Conservation (phyloP, 352 stramenopile genomes). For the Saprolegnia diclina region DNA sequence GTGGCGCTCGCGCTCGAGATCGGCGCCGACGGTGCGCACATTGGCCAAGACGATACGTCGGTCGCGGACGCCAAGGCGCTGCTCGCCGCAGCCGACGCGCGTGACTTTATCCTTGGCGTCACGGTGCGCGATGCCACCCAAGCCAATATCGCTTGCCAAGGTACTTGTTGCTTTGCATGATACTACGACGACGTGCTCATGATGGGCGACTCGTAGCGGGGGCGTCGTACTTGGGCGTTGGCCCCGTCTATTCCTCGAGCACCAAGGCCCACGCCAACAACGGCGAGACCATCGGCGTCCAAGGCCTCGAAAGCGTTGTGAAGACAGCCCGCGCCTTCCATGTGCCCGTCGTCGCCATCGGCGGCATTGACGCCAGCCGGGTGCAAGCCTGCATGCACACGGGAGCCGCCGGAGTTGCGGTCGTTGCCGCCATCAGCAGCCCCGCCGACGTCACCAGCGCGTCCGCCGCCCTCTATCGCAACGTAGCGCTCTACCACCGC, state of each 20-base stretch:
- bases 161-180: not conserved
- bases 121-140: constrained; percentile 46
- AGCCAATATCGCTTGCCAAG: constrained; percentile 37
- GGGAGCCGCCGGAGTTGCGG: constrained; percentile 38
- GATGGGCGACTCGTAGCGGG: constrained; percentile 25
- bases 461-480: constrained; percentile 7
- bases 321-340: constrained; percentile 29
- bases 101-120: constrained; percentile 45
- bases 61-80: constrained; percentile 30
- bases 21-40: constrained; percentile 44
- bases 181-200: not conserved
- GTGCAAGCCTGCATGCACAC: constrained; percentile 41
- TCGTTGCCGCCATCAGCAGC: constrained; percentile 46
- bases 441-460: constrained; percentile 31
- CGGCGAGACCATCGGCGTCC: constrained; percentile 40
- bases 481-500: not conserved
- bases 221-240: constrained; percentile 46
- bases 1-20: constrained; percentile 41
- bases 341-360: constrained; percentile 51
- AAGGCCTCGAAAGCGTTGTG: constrained; percentile 32
- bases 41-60: constrained; percentile 43
- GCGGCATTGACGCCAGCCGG: constrained; percentile 35
- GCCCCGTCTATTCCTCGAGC: constrained; percentile 46
- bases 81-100: not conserved
- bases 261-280: constrained; percentile 55